Evolutionary conservation across 192 early-diverging fungal species (phyloP).

Genomic region (Entrophospora sp.): DNA sequence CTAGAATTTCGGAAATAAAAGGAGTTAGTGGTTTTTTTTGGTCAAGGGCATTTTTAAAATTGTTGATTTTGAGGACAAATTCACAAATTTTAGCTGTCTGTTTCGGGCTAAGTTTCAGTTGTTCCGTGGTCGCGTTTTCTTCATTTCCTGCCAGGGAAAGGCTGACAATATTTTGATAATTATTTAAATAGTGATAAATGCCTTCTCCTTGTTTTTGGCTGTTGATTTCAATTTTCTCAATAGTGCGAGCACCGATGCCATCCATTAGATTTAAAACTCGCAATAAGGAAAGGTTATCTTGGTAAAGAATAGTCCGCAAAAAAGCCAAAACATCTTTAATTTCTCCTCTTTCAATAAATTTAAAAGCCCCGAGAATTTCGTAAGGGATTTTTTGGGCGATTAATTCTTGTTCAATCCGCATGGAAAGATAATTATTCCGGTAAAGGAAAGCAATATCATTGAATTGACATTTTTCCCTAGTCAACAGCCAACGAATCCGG

Average conservation of each 20-base stretch:
- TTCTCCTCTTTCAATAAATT: conserved; percentile 7
- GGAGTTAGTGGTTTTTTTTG: not conserved
- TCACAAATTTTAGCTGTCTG: not conserved
- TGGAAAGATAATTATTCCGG: conserved; percentile 16
- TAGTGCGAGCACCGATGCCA: not conserved
- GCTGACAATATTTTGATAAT: not conserved
- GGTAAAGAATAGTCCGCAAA: not conserved
- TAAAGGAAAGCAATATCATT: conserved; percentile 5
- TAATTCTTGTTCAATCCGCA: conserved; percentile 1
- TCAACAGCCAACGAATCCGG: not conserved
- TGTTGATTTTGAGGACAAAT: not conserved
- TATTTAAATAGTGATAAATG: conserved; percentile 2
- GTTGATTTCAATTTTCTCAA: conserved; percentile 4
- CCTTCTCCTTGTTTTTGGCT: not conserved
- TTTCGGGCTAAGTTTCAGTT: not conserved
- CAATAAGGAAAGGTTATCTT: conserved; percentile 7
- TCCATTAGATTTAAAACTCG: not conserved
- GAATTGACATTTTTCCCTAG: not conserved
- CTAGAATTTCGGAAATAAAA: not conserved
- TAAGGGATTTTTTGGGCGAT: not conserved
- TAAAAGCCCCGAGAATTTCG: conserved; percentile 1
- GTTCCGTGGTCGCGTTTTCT: too few species aligned
- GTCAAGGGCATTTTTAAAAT: not conserved
- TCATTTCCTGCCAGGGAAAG: not conserved
- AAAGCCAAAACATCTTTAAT: conserved; percentile 11